Base-by-base conservation (phyloP, 257 asterid species). In the Solanum gracilifrons region DNA sequence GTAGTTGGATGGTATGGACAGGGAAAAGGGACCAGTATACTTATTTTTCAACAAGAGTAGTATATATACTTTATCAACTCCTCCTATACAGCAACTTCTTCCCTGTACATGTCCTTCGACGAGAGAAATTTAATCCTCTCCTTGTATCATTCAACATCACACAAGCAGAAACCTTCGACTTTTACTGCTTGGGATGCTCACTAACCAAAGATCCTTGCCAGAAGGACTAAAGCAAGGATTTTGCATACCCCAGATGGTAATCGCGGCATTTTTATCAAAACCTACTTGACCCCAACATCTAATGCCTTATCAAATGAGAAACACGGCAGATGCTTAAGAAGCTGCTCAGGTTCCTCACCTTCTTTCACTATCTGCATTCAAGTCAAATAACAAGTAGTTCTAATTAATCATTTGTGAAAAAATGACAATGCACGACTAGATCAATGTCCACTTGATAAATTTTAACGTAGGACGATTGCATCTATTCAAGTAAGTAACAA, bases 341-440 rank as follows among this genome's bases (percentile, higher is more conserved):
- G 95, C 88, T 86, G 91, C 83, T 87, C 86, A 16, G 90, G 93
- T 90, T 93, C 93, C 87, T 92, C 91, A 21, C 92, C 94, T 90
- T 92, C 93, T 84, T 90, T 89, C 39, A 89, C 92, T 74, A 92
- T 87, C 98, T 93, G 94, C 77, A 87, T 90, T 39, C 25, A 62
- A 37, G 18, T 82, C 36, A 41, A 31, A 33, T 33, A 71, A 36
- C 51, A 64, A 35, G 31, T 48, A 76, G 33, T 76, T 33, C 27
- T 58, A 58, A 33, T 20, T 60, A 60, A 33, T 83, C 18, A 25
- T 15, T 36, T 25, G 37, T 33, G 18, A 7, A n/a, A n/a, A 51
- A 55, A 62, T 9, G 69, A 18, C 64, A 55, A 55, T 55, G 55
- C 6, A 46, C 6, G 5, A 41, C 48, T 43, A 51, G 60, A 51